Evolutionary conservation across 345 rosid genomes (phyloP), one percentile per base, ranked within the genome.

Genomic region (Litchi chinensis): DNA sequence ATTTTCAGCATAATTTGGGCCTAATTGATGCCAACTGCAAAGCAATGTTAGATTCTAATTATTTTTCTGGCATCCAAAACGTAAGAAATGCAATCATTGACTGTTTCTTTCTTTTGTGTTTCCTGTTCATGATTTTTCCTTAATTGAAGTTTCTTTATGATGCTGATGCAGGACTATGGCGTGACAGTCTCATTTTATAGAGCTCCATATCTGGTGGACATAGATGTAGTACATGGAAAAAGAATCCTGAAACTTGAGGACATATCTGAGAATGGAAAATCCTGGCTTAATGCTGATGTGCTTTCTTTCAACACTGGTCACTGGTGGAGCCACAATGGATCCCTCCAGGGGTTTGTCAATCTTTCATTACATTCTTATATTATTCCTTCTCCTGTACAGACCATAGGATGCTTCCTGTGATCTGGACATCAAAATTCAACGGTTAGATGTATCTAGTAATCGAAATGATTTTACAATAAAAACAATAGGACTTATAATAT

Each of bases 221-320:
- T 96, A 67, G 99, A 90, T 63, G 56, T 63, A 83, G 85, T 84
- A 12, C 85, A 90, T 78, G 99, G 99, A 24, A 91, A 88, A 78
- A 90, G 97, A 69, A 82, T 96, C 24, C 82, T 96, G 18, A 90
- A 77, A 75, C 87, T 94, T 0, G 97, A 91, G 0, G 92, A 93
- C 79, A 89, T 96, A 63, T 81, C 93, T 3, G 88, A 84, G n/a
- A 94, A 96, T 76, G 94, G 86, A 37, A 89, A 89, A 2, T 89
- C 86, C 10, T 96, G 97, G 97, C 82, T 78, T 6, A 76, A 80
- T 3, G 97, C 89, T 3, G 95, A 96, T 76, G 88, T 96, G 11
- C 84, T 96, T 74, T 77, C 85, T 16, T 96, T 96, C 56, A 93
- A 96, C 89, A 96, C 98, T 0, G 99, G 99, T 13, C 99, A 96